phyloP scores from a whole-genome alignment of 495 filamentous ascomycete genomes.

The Xylaria palmicola region DNA sequence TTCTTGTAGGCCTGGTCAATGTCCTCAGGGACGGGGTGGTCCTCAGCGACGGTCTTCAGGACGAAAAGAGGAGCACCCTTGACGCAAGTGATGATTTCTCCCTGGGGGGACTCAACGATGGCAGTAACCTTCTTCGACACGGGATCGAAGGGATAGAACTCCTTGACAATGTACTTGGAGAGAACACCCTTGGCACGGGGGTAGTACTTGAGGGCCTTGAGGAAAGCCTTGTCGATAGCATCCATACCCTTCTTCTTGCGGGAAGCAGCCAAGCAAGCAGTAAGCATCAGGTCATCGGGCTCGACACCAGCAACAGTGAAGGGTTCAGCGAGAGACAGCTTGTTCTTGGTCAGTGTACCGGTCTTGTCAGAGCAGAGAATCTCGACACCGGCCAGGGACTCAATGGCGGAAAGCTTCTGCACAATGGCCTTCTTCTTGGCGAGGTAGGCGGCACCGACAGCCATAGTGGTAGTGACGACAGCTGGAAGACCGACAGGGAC shows the following conservation, averaged over 20 bases:
- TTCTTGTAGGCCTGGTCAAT: constrained; percentile 80
- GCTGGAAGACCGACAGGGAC: constrained; percentile 95
- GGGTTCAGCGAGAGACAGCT: constrained; percentile 80
- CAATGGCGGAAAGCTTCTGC: constrained; percentile 92
- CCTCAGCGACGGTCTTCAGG: constrained; percentile 77
- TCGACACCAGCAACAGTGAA: constrained; percentile 78
- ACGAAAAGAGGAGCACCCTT: constrained; percentile 90
- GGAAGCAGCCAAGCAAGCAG: constrained; percentile 85
- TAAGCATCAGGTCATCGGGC: constrained; percentile 82
- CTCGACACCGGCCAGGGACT: constrained; percentile 91
- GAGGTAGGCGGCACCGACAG: constrained; percentile 90
- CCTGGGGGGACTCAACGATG: constrained; percentile 75
- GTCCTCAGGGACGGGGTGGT: constrained; percentile 69
- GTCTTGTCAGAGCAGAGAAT: constrained; percentile 98
- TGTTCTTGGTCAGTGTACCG: constrained; percentile 91
- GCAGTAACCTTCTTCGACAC: constrained; percentile 92
- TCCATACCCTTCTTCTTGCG: constrained; percentile 95
- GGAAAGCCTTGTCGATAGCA: constrained; percentile 91
- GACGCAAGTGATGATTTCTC: constrained; percentile 79
- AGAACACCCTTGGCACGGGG: constrained; percentile 74
- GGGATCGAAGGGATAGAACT: constrained; percentile 88
- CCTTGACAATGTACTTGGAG: constrained; percentile 70
- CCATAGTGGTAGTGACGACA: constrained; percentile 95
- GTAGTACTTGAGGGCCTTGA: constrained; percentile 78
- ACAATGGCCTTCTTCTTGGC: constrained; percentile 96